These are phyloP conservation scores for Ajuga reptans DNA, from an alignment of 305 asterid species.

Conservation along the genomic window DNA sequence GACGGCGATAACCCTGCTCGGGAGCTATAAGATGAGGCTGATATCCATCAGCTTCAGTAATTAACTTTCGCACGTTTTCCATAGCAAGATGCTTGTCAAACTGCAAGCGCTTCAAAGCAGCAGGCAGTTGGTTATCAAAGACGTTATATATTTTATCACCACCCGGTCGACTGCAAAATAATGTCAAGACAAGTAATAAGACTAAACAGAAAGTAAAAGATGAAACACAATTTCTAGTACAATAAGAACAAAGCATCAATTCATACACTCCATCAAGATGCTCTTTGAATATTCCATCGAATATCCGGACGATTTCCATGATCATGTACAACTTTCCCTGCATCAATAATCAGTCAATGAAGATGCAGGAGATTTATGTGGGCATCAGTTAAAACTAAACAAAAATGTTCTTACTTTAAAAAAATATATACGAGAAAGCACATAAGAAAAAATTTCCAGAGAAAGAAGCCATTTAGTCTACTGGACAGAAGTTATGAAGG, in stretches of 20 bases:
- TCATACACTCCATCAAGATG: constrained; percentile 74
- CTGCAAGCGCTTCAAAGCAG: constrained; percentile 69
- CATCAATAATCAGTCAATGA: constrained; percentile 13
- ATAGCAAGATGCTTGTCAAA: constrained; percentile 71
- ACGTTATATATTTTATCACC: constrained; percentile 67
- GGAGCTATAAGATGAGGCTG: constrained; percentile 86
- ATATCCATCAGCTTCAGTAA: constrained; percentile 77
- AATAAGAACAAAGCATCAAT: constrained; percentile 7
- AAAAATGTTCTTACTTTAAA: not conserved
- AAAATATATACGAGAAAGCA: not conserved
- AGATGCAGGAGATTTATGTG: not conserved
- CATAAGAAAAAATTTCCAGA: not conserved
- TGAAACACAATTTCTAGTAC: not conserved
- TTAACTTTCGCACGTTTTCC: constrained; percentile 67
- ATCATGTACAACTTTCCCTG: constrained; percentile 76
- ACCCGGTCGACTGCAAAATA: constrained; percentile 62
- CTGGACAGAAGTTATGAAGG: not conserved
- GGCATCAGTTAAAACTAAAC: constrained; percentile 3
- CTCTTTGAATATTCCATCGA: constrained; percentile 69
- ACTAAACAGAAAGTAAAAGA: constrained; percentile 5
- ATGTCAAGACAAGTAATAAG: not conserved
- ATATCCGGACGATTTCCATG: constrained; percentile 73
- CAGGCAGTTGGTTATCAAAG: constrained; percentile 67
- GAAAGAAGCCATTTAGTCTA: constrained; percentile 9
- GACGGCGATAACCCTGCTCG: constrained; percentile 74